phyloP scores from a whole-genome alignment of 805 yeast genomes.

The Yamadazyma sp. region DNA sequence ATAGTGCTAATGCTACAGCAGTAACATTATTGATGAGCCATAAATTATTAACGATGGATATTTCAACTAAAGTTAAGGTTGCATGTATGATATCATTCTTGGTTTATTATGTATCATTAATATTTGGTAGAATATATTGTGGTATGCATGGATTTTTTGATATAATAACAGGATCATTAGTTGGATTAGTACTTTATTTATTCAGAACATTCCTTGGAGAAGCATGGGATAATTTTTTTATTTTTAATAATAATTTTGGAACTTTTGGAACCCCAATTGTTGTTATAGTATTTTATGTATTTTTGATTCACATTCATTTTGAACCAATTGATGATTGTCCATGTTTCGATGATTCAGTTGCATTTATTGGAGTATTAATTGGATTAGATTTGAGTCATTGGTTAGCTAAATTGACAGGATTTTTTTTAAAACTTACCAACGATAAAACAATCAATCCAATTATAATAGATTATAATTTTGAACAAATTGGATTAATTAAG shows the following conservation, averaged over 20 bases:
- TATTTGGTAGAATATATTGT: constrained; percentile 83
- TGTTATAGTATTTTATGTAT: constrained; percentile 40
- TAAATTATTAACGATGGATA: constrained; percentile 7
- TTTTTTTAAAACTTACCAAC: constrained; percentile 18
- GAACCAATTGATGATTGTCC: constrained; percentile 93
- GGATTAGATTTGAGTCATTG: constrained; percentile 72
- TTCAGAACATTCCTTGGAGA: constrained; percentile 41
- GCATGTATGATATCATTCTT: constrained; percentile 14
- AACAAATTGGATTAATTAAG: constrained; percentile 40
- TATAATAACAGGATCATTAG: constrained; percentile 56
- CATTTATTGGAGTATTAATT: constrained; percentile 81
- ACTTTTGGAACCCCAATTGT: constrained; percentile 29
- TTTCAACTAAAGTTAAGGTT: constrained; percentile 7
- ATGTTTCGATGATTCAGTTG: constrained; percentile 92
- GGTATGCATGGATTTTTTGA: constrained; percentile 97
- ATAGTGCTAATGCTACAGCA: constrained; percentile 90
- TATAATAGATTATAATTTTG: constrained; percentile 40
- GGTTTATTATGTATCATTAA: constrained; percentile 60
- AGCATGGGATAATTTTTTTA: constrained; percentile 45
- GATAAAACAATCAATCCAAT: constrained; percentile 22
- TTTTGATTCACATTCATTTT: constrained; percentile 65
- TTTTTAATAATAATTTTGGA: constrained; percentile 23
- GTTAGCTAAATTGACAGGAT: constrained; percentile 34
- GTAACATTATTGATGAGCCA: constrained; percentile 52
- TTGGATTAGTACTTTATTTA: constrained; percentile 58